Conservation (phyloP, 495 filamentous ascomycete genomes). For the Hypomontagnella monticulosa region DNA sequence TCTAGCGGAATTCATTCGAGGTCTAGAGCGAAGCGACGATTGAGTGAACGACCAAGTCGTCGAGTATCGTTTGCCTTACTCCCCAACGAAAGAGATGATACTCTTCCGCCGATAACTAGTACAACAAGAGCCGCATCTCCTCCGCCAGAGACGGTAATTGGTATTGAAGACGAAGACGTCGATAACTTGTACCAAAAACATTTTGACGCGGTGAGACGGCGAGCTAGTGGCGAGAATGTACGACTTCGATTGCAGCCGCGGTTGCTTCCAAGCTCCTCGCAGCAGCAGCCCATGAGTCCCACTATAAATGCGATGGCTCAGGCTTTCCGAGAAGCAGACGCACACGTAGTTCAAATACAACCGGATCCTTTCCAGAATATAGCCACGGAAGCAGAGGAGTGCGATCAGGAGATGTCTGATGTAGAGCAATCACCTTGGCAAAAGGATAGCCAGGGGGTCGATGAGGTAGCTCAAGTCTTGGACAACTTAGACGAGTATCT, state of each 20-base stretch:
- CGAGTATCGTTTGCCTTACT: slow-evolving; percentile 41
- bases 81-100: slow-evolving; percentile 16
- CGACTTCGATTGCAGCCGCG: slow-evolving; percentile 16
- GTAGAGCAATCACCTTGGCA: slow-evolving; percentile 35
- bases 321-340: slow-evolving; percentile 48
- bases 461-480: slow-evolving; percentile 56
- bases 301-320: slow-evolving; percentile 52
- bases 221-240: slow-evolving; percentile 23
- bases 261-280: slow-evolving; percentile 54
- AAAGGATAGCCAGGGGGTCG: slow-evolving; percentile 39
- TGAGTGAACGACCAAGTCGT: slow-evolving; percentile 17
- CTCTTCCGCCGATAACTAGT: slow-evolving; percentile 1
- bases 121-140: slow-evolving; percentile 35
- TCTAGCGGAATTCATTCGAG: slow-evolving; percentile 11
- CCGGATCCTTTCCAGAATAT: neutral
- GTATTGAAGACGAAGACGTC: slow-evolving; percentile 30
- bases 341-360: slow-evolving; percentile 4
- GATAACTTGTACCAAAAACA: slow-evolving; percentile 44
- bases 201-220: slow-evolving; percentile 49
- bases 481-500: slow-evolving; percentile 56
- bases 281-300: slow-evolving; percentile 52
- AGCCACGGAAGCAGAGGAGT: neutral
- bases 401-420: slow-evolving; percentile 20
- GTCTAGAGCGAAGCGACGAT: neutral
- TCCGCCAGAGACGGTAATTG: slow-evolving; percentile 26